Evolutionary conservation across 2,329 filamentous ascomycete genomes (phyloP), one percentile per base, ranked within the genome.

Genomic region (Pseudopyrenochaeta lycopersici): DNA sequence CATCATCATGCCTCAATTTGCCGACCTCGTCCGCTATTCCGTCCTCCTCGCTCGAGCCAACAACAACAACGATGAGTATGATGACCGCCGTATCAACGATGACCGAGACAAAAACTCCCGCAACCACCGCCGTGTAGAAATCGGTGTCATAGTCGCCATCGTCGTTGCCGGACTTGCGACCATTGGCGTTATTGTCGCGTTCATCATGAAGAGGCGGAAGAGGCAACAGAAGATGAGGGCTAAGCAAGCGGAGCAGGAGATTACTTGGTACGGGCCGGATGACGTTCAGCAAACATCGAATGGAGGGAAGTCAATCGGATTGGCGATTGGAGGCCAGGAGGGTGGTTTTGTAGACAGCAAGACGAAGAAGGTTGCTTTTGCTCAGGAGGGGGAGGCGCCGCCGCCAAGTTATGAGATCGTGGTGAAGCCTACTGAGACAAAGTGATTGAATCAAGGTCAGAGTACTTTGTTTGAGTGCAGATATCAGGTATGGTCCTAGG

Each of bases 31-130:
- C 40, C 40, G 21, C 12, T 23, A 30, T 14, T 29, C 40, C n/a
- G 15, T 42, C 40, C 40, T 42, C 40, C 23, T 42, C 40, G 40
- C 23, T 23, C 40, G 40, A 21, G 40, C 40, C 40, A 42, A 30
- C 40, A 42, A 41, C 39, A 21, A 42, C 14, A 30, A 42, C 21
- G 40, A 42, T 23, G 23, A 42, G 17, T 21, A 42, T 23, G 27
- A 30, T 14, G 14, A 23, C 40, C 23, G 23, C 40, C n/a, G 17
- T 21, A 17, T 17, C 23, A n/a, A 42, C 40, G 23, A 42, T 12
- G 27, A 42, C 40, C 9, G 27, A 21, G n/a, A 29, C 40, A 30
- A 42, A 21, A 15, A 30, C 40, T 15, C 23, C 23, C 11, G 40
- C n/a, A 30, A 42, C 40, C 40, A 42, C 40, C 40, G 23, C 14